Conservation (phyloP, 164 flowering plant species). For the Vitis riparia region DNA sequence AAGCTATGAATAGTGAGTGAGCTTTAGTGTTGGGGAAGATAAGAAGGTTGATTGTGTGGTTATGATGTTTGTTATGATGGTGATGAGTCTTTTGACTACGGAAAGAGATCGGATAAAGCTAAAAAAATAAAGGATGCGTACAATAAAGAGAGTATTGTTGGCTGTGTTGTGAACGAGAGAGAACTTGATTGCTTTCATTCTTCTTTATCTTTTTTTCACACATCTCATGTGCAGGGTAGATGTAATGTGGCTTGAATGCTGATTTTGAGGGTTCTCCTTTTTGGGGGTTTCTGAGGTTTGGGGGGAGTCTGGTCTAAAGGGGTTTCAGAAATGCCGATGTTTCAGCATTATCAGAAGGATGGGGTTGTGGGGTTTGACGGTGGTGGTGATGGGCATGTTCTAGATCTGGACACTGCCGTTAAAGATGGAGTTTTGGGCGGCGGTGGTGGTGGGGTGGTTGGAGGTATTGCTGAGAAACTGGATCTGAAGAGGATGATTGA, state of each 20-base stretch:
- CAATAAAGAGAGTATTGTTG: conserved; percentile 13
- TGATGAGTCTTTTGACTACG: conserved; percentile 33
- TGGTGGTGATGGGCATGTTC: conserved; percentile 40
- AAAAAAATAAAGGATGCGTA: conserved; percentile 1
- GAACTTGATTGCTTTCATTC: background rate
- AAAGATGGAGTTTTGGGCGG: conserved; percentile 55
- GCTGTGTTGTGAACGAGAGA: conserved; percentile 19
- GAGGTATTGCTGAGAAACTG: conserved; percentile 32
- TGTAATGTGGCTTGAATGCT: conserved; percentile 15
- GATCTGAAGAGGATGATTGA: conserved; percentile 60
- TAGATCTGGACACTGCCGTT: conserved; percentile 62
- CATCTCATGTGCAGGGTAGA: conserved; percentile 9
- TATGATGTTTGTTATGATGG: conserved; percentile 16
- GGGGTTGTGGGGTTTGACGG: conserved; percentile 26
- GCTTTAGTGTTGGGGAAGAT: conserved; percentile 12
- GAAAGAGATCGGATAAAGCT: conserved; percentile 19
- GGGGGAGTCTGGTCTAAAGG: background rate
- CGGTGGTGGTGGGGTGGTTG: conserved; percentile 19
- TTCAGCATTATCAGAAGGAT: conserved; percentile 24
- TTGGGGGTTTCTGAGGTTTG: conserved; percentile 4
- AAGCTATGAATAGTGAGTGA: conserved; percentile 22
- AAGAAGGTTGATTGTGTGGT: conserved; percentile 18
- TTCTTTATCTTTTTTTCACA: conserved; percentile 7
- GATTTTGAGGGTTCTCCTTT: conserved; percentile 4
- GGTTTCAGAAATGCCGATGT: conserved; percentile 33